Conservation (phyloP, 2,329 filamentous ascomycete species). For the Periglandula ipomoeae region DNA sequence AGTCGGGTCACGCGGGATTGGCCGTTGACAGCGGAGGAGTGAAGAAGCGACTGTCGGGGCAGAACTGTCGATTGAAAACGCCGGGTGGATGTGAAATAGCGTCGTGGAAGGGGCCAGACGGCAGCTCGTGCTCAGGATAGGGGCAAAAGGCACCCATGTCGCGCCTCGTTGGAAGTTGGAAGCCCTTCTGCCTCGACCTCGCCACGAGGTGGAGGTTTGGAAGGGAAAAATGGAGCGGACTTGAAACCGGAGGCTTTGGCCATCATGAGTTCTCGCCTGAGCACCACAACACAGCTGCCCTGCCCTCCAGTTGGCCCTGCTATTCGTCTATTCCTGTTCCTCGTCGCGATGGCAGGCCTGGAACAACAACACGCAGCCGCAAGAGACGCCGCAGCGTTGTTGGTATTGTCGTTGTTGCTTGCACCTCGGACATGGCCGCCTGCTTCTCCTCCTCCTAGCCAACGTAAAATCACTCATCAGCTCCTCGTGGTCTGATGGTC, state of each 20-base stretch:
- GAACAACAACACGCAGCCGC: background rate
- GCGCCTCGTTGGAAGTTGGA: background rate
- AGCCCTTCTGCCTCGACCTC: background rate
- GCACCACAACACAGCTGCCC: background rate
- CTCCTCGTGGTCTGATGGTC: background rate
- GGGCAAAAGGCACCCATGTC: background rate
- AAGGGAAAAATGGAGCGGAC: background rate
- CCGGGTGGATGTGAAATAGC: background rate
- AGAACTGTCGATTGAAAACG: background rate
- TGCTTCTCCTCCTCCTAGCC: background rate
- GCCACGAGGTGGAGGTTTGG: background rate
- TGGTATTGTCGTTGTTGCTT: background rate
- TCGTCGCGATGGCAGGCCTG: background rate
- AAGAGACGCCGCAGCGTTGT: background rate
- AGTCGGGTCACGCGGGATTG: background rate
- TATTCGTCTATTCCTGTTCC: background rate
- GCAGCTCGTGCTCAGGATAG: conserved; percentile 5
- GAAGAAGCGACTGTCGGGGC: conserved; percentile 1
- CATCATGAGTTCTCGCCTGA: conserved; percentile 1
- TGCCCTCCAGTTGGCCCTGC: background rate
- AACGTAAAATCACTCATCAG: background rate
- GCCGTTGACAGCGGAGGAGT: background rate
- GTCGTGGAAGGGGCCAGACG: background rate
- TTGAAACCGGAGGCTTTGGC: conserved; percentile 7
- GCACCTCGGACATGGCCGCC: no score